These are phyloP conservation scores for Fraxinus paxiana DNA, from an alignment of 305 asterid species.

Conservation along the genomic window DNA sequence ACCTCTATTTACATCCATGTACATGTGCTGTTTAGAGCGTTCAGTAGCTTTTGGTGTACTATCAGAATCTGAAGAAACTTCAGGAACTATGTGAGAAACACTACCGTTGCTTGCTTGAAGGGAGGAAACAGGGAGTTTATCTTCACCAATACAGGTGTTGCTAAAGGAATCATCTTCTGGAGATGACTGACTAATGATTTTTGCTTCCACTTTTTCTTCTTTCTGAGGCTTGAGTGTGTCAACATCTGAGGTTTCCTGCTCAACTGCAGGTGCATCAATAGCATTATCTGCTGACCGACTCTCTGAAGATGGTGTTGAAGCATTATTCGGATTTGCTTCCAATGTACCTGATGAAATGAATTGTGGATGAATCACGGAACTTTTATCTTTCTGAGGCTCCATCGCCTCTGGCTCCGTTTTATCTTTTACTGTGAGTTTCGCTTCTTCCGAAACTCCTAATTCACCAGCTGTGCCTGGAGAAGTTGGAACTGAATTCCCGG, in stretches of 20 bases:
- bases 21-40: conserved; percentile 28
- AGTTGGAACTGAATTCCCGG: conserved; percentile 8
- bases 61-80: conserved; percentile 33
- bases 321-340: conserved; percentile 25
- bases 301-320: conserved; percentile 17
- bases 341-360: conserved; percentile 20
- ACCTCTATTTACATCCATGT: conserved; percentile 30
- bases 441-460: conserved; percentile 17
- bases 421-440: conserved; percentile 10
- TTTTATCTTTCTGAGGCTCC: conserved; percentile 22
- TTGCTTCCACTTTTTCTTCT: conserved; percentile 24
- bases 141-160: conserved; percentile 1
- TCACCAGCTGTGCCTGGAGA: conserved; percentile 14
- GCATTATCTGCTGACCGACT: conserved; percentile 14
- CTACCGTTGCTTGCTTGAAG: conserved; percentile 32
- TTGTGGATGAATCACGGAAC: conserved; percentile 8
- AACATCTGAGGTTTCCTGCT: conserved; percentile 14
- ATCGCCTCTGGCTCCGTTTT: conserved; percentile 7
- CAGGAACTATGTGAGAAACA: conserved; percentile 29
- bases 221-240: conserved; percentile 18
- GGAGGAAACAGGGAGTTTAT: conserved; percentile 28
- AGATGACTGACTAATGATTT: conserved; percentile 29
- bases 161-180: conserved; percentile 32
- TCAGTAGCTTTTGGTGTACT: conserved; percentile 22
- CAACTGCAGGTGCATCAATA: conserved; percentile 28